phyloP scores from a whole-genome alignment of 192 early-diverging fungal species.

The Coemansia sp. region DNA sequence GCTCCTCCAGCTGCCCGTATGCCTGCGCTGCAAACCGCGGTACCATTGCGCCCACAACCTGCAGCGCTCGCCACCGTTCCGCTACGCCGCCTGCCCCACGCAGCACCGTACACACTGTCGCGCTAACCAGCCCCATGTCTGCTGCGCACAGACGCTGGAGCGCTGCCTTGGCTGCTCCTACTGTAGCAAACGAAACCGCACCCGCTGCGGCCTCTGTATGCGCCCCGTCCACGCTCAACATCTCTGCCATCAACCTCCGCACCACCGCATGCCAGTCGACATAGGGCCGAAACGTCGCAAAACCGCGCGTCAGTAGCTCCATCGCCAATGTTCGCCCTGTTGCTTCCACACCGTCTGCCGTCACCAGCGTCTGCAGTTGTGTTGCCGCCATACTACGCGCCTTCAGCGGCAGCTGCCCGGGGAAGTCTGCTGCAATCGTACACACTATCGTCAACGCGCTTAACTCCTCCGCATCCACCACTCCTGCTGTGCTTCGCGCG shows the following conservation, averaged over 20 bases:
- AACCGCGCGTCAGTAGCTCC: constrained; percentile 51
- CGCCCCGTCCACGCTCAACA: constrained; percentile 19
- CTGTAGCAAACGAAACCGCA: constrained; percentile 41
- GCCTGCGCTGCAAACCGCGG: constrained; percentile 29
- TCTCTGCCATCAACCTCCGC: constrained; percentile 25
- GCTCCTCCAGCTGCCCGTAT: constrained; percentile 29
- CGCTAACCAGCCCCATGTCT: constrained; percentile 29
- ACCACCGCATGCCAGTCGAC: constrained; percentile 45
- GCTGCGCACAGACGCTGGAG: constrained; percentile 41
- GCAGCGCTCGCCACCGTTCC: constrained; percentile 45
- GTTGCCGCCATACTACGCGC: constrained; percentile 50
- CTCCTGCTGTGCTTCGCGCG: constrained; percentile 34
- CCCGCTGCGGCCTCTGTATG: background rate
- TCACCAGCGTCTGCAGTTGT: constrained; percentile 40
- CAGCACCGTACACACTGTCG: constrained; percentile 24
- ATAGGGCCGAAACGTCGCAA: constrained; percentile 43
- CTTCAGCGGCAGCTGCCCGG: constrained; percentile 44
- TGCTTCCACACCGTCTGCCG: constrained; percentile 8
- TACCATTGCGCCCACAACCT: constrained; percentile 39
- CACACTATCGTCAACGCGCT: constrained; percentile 52
- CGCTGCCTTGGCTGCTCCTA: constrained; percentile 45
- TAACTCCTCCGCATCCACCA: constrained; percentile 35
- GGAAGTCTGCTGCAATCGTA: constrained; percentile 44
- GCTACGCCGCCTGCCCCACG: constrained; percentile 5
- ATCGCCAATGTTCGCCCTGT: constrained; percentile 33